Conservation (phyloP, 192 early-diverging fungal genomes). For the Backusella westeae region DNA sequence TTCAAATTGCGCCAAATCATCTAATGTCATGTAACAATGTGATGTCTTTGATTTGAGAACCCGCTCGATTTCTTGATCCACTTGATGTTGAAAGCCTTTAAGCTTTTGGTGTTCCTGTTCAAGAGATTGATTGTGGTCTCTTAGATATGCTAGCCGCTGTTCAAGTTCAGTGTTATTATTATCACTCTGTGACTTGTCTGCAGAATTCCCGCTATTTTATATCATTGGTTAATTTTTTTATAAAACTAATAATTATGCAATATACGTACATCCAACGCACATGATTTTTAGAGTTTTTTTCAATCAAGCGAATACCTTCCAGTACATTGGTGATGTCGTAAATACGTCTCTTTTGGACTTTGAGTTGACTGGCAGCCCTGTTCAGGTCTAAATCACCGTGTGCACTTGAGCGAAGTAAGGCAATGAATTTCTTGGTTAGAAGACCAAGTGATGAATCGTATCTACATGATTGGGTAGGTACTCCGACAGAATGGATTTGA, state of each 20-base stretch:
- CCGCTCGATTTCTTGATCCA: slow-evolving; percentile 5
- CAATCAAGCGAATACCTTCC: slow-evolving; percentile 62
- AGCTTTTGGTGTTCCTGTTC: slow-evolving; percentile 14
- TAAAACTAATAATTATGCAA: not conserved
- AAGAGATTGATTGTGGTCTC: slow-evolving; percentile 10
- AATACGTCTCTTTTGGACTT: slow-evolving; percentile 66
- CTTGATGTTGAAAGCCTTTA: slow-evolving; percentile 1
- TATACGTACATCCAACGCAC: slow-evolving; percentile 61
- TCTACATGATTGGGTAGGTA: slow-evolving; percentile 18
- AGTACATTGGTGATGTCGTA: slow-evolving; percentile 72
- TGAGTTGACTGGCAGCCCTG: slow-evolving; percentile 50
- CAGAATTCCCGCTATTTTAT: slow-evolving; percentile 16
- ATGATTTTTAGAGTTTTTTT: slow-evolving; percentile 68
- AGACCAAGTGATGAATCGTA: slow-evolving; percentile 50
- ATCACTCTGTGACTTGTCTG: not conserved
- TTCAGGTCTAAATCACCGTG: slow-evolving; percentile 61
- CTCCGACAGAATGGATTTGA: slow-evolving; percentile 5
- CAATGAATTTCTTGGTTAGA: slow-evolving; percentile 63
- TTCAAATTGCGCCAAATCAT: slow-evolving; percentile 21
- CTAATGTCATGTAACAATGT: slow-evolving; percentile 26
- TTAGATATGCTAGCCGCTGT: not conserved
- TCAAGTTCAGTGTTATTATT: not conserved
- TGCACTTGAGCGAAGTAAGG: slow-evolving; percentile 41
- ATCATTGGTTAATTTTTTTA: not conserved
- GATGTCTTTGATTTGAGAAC: slow-evolving; percentile 4